Conservation (phyloP, 2,329 filamentous ascomycete genomes). For the Arachnomyces sp. region DNA sequence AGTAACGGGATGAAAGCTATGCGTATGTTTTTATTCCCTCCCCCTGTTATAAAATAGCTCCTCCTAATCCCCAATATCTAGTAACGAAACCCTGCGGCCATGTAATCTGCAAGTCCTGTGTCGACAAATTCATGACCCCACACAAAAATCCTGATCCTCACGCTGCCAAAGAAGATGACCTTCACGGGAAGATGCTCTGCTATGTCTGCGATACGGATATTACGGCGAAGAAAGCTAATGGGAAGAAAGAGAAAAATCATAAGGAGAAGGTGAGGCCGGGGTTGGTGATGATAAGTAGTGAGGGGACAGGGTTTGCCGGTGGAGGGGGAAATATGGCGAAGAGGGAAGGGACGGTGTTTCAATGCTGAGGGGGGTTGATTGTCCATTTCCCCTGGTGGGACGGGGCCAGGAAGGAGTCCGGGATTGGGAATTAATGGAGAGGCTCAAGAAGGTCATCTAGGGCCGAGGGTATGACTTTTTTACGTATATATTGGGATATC, state of each 20-base stretch:
- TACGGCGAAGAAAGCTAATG: slow-evolving; percentile 36
- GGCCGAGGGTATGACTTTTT: too few relatives aligned
- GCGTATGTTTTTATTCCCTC: slow-evolving; percentile 29
- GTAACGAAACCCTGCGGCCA: slow-evolving; percentile 85
- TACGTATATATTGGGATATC: too few relatives aligned
- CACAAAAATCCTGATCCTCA: slow-evolving; percentile 52
- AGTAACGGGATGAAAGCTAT: slow-evolving; percentile 77
- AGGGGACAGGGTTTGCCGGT: slow-evolving; percentile 88
- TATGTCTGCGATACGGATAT: slow-evolving; percentile 82
- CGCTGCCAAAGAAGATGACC: slow-evolving; percentile 43
- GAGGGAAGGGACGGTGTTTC: slow-evolving; percentile 71
- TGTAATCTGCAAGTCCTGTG: slow-evolving; percentile 78
- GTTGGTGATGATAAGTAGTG: slow-evolving; percentile 69
- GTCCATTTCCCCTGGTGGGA: too few relatives aligned
- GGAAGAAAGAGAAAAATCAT: slow-evolving; percentile 34
- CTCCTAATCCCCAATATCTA: slow-evolving; percentile 16
- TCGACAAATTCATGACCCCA: slow-evolving; percentile 71
- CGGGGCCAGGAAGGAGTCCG: too few relatives aligned
- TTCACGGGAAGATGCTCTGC: slow-evolving; percentile 53
- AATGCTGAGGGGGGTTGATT: slow-evolving; percentile 50
- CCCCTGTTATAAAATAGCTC: background rate
- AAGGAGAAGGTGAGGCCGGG: slow-evolving; percentile 60
- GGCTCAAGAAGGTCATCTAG: too few relatives aligned
- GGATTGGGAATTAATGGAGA: too few relatives aligned
- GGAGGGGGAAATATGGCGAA: slow-evolving; percentile 77